Conservation (phyloP, 2,329 filamentous ascomycete species). For the Dichotomopilus funicola region DNA sequence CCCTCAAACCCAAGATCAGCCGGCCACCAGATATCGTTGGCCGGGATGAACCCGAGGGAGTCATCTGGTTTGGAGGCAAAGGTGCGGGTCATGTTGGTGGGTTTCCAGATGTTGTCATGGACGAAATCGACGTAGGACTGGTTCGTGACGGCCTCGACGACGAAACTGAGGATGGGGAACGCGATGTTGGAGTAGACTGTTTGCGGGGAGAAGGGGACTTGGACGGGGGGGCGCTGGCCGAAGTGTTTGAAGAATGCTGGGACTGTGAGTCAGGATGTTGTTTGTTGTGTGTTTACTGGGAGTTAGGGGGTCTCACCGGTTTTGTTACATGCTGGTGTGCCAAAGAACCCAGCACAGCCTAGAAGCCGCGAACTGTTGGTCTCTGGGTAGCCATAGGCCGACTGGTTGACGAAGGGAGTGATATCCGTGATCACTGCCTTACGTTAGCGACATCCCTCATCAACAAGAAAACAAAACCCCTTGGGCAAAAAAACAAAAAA, state of each 20-base stretch:
- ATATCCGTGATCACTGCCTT: conserved; percentile 10
- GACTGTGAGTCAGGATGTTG: not conserved
- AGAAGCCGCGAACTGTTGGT: conserved; percentile 24
- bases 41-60: conserved; percentile 31
- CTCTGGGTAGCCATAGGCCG: conserved; percentile 9
- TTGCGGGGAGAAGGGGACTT: conserved; percentile 34
- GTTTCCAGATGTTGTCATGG: conserved; percentile 35
- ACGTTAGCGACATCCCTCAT: not conserved
- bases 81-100: conserved; percentile 37
- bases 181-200: conserved; percentile 46
- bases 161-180: conserved; percentile 39
- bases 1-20: conserved; percentile 29
- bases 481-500: too few relatives aligned
- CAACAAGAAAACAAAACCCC: not conserved
- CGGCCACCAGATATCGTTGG: conserved; percentile 31
- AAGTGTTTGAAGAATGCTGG: conserved; percentile 27
- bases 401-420: conserved; percentile 6
- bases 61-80: conserved; percentile 30
- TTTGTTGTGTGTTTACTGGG: not conserved
- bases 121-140: conserved; percentile 35
- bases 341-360: conserved; percentile 31
- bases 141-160: conserved; percentile 39
- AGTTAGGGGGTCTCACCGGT: conserved; percentile 18
- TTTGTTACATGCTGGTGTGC: conserved; percentile 28
- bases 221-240: conserved; percentile 32